Evolutionary conservation across 2,329 filamentous ascomycete genomes (phyloP).

Genomic region (Fusarium sp.): DNA sequence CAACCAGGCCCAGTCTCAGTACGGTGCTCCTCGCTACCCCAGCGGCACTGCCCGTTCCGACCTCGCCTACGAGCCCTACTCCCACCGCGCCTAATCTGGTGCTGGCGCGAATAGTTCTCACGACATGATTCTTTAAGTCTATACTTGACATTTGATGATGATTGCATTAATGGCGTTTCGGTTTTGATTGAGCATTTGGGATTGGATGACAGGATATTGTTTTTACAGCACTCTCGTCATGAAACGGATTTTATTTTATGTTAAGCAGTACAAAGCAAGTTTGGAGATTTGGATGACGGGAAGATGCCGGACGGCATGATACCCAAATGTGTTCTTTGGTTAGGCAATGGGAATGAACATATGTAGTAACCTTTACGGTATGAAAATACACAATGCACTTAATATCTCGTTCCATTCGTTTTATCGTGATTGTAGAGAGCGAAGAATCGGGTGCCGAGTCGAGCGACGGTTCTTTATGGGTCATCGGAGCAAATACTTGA

Average conservation of each 20-base stretch:
- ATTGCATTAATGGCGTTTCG: conserved; percentile 50
- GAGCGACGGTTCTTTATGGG: conserved; percentile 21
- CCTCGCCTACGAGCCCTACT: conserved; percentile 74
- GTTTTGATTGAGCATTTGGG: conserved; percentile 32
- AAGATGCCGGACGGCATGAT: conserved; percentile 45
- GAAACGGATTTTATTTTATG: conserved; percentile 27
- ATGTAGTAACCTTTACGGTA: conserved; percentile 17
- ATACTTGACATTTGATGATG: conserved; percentile 42
- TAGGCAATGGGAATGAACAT: conserved; percentile 25
- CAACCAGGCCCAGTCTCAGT: conserved; percentile 49
- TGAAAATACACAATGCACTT: conserved; percentile 27
- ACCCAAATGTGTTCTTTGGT: conserved; percentile 33
- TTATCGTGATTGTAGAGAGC: neutral
- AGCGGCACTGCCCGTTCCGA: conserved; percentile 61
- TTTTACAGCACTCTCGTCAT: conserved; percentile 26
- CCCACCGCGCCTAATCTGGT: conserved; percentile 63
- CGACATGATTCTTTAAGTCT: conserved; percentile 36
- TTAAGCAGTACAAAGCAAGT: conserved; percentile 12
- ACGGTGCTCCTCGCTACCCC: conserved; percentile 57
- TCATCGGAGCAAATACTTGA: conserved; percentile 14
- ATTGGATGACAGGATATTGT: conserved; percentile 17
- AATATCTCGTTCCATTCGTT: neutral
- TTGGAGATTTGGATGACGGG: conserved; percentile 27
- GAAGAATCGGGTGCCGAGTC: neutral
- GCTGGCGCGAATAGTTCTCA: conserved; percentile 17